Base-by-base conservation (phyloP, 495 filamentous ascomycete species). In the Staphylotrichum tortipilum region DNA sequence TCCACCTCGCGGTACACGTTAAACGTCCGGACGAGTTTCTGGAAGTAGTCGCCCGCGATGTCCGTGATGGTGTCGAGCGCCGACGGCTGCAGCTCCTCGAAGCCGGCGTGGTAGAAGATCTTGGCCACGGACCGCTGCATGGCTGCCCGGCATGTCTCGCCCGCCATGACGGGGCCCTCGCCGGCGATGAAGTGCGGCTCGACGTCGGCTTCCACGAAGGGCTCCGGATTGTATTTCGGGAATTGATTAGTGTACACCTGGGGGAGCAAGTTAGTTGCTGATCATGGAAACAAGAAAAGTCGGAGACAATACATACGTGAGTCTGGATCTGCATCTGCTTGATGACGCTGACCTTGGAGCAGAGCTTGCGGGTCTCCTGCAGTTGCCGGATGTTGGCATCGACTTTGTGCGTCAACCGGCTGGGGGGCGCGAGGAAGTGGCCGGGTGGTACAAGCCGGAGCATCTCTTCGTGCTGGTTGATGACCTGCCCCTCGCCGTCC, bases 301-400 rank as follows among this genome's bases (percentile, higher is more conserved):
- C 7, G 2, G 17, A 5, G 17, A 36, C 2, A 30, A 45, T 40
- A 56, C 72, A 56, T 81, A 90, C 89, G 79, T 95, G 92, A 38
- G 89, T 85, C 61, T 99, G 94, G 26, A 95, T 74, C 64, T 97
- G 94, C 92, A 99, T 99, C 71, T 99, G 92, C 74, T 97, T 99
- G 63, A 99, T 89, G 50, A 99, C 85, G 24, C 87, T 82, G 61
- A 97, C 90, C 66, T 97, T 97, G 3, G 89, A 89, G 62, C 87
- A 94, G 10, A 99, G 78, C 64, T 96, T 97, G 56, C 94, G 76
- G 0, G 92, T 97, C 50, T 96, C 91, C 65, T 99, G 92, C 83
- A 97, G 89, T 61, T 96, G 89, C 33, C 79, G 78, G 72, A 97
- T 85, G 57, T 99, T 99, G 44, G 81, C 81, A 52, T 94, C 86